Base-by-base conservation (phyloP, 306 rosid species). In the Casuarina cunninghamiana region DNA sequence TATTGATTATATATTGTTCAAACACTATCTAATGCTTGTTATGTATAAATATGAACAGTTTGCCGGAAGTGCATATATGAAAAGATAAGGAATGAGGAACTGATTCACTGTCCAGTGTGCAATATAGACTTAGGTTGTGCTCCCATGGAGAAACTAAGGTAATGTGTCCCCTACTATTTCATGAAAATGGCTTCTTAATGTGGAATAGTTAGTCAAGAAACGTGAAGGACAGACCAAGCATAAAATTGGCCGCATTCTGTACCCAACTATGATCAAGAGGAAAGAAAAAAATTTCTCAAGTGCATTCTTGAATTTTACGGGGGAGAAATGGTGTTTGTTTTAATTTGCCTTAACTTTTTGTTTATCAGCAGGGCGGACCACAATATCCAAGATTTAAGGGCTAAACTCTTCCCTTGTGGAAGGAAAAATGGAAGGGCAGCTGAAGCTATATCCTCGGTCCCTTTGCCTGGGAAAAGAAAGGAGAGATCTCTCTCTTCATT, bases 71-170 rank as follows among this genome's bases (percentile, higher is more conserved):
- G 97, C 86, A 87, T 92, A 78, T 50, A 79, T 26, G 75, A 82
- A 69, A 90, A 88, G 86, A 68, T 92, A 57, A 72, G 19, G 17
- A 86, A 86, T 35, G 89, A 86, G 71, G 45, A 74, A 12, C 37
- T 78, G 45, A 44, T 50, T 37, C 67, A 53, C 55, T 92, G 97
- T 79, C 96, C 97, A 6, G 73, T 54, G 32, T 92, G 97, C 88
- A 78, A 90, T 11, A 43, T 37, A 43, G 41, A 90, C 73, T 82
- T 90, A 76, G 96, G 97, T 53, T 75, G 82, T 73, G 55, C 69
- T 72, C 97, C 97, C 8, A 58, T 81, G 42, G 94, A 90, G 7
- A 92, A 82, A 73, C 76, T 88, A 74, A 89, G 90, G 97, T 88
- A 26, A 0, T 26, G 10, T 41, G 49, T 9, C 39, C 38, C 10